phyloP scores from a whole-genome alignment of 441 rosid genomes.

The Melastoma candidum region DNA sequence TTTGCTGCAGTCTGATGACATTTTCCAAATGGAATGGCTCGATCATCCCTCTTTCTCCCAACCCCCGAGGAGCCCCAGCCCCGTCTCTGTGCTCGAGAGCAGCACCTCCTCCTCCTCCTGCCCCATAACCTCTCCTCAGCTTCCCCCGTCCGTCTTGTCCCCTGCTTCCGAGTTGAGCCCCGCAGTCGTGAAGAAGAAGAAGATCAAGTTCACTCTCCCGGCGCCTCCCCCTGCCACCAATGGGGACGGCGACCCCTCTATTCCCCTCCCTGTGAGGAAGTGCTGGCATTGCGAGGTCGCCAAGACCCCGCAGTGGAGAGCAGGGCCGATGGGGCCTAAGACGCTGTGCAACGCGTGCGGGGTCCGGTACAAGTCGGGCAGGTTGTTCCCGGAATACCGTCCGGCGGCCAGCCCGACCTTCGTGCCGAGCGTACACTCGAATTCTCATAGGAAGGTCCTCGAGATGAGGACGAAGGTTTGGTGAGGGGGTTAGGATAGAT shows the following conservation, averaged over 20 bases:
- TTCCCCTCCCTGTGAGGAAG: slow-evolving; percentile 48
- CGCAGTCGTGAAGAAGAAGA: slow-evolving; percentile 61
- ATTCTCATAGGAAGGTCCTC: slow-evolving; percentile 86
- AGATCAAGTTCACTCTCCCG: slow-evolving; percentile 41
- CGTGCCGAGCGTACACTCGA: slow-evolving; percentile 74
- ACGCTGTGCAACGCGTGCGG: slow-evolving; percentile 97
- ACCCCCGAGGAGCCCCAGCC: slow-evolving; percentile 53
- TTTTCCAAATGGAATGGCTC: slow-evolving; percentile 73
- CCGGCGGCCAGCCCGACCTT: slow-evolving; percentile 97
- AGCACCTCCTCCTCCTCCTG: slow-evolving; percentile 69
- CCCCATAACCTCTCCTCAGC: slow-evolving; percentile 21
- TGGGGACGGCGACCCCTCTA: slow-evolving; percentile 8
- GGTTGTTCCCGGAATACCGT: slow-evolving; percentile 94
- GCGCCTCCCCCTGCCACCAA: slow-evolving; percentile 12
- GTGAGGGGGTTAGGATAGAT: too few relatives aligned
- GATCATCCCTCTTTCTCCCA: slow-evolving; percentile 23
- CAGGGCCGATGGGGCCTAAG: slow-evolving; percentile 97
- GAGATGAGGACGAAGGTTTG: slow-evolving; percentile 53
- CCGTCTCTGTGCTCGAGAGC: slow-evolving; percentile 91
- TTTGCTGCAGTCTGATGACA: slow-evolving; percentile 67
- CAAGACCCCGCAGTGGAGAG: slow-evolving; percentile 97
- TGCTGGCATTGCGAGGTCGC: slow-evolving; percentile 93
- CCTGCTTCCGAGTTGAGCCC: slow-evolving; percentile 61
- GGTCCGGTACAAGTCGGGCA: slow-evolving; percentile 82
- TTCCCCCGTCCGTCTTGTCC: slow-evolving; percentile 6